These are phyloP conservation scores for Fusarium lyarnte DNA, from an alignment of 2,329 filamentous ascomycete genomes.

Conservation along the genomic window DNA sequence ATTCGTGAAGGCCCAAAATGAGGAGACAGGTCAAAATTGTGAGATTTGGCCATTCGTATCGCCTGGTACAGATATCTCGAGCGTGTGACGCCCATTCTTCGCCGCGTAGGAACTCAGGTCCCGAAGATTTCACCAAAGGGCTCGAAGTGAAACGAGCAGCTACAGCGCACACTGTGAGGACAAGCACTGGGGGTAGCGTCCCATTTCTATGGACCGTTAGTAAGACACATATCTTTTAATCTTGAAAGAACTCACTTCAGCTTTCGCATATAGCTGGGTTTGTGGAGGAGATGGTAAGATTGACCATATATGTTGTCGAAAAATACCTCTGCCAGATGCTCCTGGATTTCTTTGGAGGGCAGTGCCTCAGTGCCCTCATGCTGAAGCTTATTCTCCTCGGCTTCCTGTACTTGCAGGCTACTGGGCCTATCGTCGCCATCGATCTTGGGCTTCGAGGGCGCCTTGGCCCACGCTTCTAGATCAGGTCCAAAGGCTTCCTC, in stretches of 20 bases:
- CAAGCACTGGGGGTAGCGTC: conserved; percentile 85
- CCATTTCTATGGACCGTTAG: conserved; percentile 46
- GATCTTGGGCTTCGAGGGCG: conserved; percentile 60
- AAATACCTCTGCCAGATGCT: conserved; percentile 92
- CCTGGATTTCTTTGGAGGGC: conserved; percentile 86
- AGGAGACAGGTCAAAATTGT: conserved; percentile 93
- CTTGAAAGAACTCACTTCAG: conserved; percentile 64
- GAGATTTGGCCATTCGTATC: conserved; percentile 95
- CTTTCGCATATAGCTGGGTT: conserved; percentile 95
- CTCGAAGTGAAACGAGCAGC: conserved; percentile 95
- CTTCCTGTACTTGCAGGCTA: conserved; percentile 67
- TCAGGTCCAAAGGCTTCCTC: conserved; percentile 89
- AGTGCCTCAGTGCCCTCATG: conserved; percentile 85
- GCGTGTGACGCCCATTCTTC: conserved; percentile 91
- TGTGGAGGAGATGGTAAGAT: conserved; percentile 92
- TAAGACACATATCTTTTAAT: not conserved
- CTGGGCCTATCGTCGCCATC: conserved; percentile 57
- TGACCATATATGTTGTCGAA: conserved; percentile 97
- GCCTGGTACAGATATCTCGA: conserved; percentile 84
- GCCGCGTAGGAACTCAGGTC: conserved; percentile 81
- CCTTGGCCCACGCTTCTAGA: conserved; percentile 81
- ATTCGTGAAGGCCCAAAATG: conserved; percentile 90
- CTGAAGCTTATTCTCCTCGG: conserved; percentile 79
- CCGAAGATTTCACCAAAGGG: conserved; percentile 78
- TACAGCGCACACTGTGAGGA: conserved; percentile 93